These are phyloP conservation scores for Lipomyces orientalis DNA, from an alignment of 805 yeast genomes.

Conservation along the genomic window DNA sequence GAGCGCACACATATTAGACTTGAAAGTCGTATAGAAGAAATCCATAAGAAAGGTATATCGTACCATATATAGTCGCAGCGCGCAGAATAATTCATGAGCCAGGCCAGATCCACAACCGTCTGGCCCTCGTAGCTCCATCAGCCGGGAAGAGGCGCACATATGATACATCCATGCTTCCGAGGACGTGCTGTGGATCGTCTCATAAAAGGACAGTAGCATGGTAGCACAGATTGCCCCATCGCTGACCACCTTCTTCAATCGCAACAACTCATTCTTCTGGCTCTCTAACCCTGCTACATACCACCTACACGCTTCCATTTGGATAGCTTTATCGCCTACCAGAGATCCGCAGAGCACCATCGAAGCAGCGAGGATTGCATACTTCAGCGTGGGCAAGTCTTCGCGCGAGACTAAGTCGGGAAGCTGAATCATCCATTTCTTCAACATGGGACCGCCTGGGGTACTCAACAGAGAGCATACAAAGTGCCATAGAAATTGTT, in stretches of 20 bases:
- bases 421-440: slow-evolving; percentile 2
- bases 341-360: slow-evolving; percentile 9
- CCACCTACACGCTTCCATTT: slow-evolving; percentile 9
- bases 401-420: not conserved
- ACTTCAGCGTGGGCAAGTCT: slow-evolving; percentile 6
- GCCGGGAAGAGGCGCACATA: slow-evolving; percentile 6
- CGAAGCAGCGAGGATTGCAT: slow-evolving; percentile 9
- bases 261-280: not conserved
- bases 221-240: slow-evolving; percentile 8
- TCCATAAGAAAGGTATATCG: not conserved
- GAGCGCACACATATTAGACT: not conserved
- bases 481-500: slow-evolving; percentile 1
- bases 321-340: slow-evolving; percentile 2
- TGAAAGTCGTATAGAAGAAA: not conserved
- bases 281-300: slow-evolving; percentile 5
- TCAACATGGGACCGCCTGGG: slow-evolving; percentile 7
- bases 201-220: slow-evolving; percentile 3
- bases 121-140: slow-evolving; percentile 6
- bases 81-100: slow-evolving; percentile 8
- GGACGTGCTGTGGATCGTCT: slow-evolving; percentile 5
- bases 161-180: slow-evolving; percentile 10
- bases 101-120: slow-evolving; percentile 1
- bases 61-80: slow-evolving; percentile 8
- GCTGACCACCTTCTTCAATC: slow-evolving; percentile 2
- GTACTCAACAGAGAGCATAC: not conserved